phyloP scores from a whole-genome alignment of 148 eudicot genomes.

The Cornus controversa region DNA sequence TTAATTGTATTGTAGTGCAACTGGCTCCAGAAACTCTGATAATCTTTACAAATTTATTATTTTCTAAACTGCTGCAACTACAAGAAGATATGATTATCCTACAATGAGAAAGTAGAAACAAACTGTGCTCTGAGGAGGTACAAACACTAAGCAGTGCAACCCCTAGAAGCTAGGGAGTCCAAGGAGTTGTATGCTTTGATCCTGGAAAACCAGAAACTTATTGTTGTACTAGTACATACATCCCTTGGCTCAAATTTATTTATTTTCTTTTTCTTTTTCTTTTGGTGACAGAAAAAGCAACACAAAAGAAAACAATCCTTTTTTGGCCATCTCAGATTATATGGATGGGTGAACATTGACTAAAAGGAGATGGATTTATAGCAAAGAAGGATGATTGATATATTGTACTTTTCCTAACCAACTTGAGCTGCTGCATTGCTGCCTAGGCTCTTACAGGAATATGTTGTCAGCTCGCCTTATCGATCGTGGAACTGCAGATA shows the following conservation, averaged over 20 bases:
- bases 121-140: too few relatives aligned
- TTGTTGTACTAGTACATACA: too few relatives aligned
- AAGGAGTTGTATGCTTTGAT: too few relatives aligned
- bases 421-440: not conserved
- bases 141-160: too few relatives aligned
- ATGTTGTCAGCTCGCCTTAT: not conserved
- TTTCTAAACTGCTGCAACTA: not conserved
- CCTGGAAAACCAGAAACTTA: too few relatives aligned
- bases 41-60: too few relatives aligned
- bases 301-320: not conserved
- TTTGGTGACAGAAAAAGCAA: not conserved
- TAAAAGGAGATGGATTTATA: not conserved
- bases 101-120: not conserved
- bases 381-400: not conserved
- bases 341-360: not conserved
- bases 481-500: not conserved
- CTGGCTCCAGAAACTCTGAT: not conserved
- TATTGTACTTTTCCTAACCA: not conserved
- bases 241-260: not conserved
- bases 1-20: not conserved
- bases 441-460: not conserved
- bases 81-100: not conserved
- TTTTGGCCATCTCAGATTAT: not conserved
- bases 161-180: too few relatives aligned
- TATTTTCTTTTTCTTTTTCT: not conserved